Evolutionary conservation across 768 basidiomycete genomes (phyloP), one percentile per base, ranked within the genome.

Genomic region (Tylopilus vinaceipallidus): DNA sequence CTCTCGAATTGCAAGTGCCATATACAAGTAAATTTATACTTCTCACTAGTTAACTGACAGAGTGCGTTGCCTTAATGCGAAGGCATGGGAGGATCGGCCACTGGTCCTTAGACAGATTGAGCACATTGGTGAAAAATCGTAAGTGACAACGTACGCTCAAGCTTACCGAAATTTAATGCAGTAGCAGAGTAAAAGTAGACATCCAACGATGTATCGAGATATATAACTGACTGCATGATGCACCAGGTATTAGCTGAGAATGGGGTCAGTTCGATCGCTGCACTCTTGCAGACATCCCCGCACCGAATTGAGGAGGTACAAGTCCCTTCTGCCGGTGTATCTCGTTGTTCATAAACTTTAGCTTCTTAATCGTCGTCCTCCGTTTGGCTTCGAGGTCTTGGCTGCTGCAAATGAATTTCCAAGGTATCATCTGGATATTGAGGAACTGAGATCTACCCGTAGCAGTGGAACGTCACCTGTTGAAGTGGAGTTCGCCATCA

Each of bases 121-220:
- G 29, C 81, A 84, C n/a, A 84, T 98, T 35, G 95, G 95, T 27
- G 91, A 93, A 62, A 92, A 91, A 79, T 91, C 89, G 90, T 91
- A 49, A 64, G 86, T 68, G 13, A 14, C 35, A 13, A 14, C 9
- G 29, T 22, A 29, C 20, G 20, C 26, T 16, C 30, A 30, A 33
- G n/a, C 14, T 13, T 11, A 9, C 41, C 23, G 14, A 33, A 35
- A 14, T 23, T 33, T 54, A n/a, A 61, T 10, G 0, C n/a, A 23
- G 17, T 16, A 26, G 30, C 38, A 69, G 67, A 45, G 58, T 63
- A 32, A 62, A 62, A 54, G 64, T 61, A 58, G 27, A 41, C 6
- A 17, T 23, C 41, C n/a, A 42, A n/a, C 34, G 38, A 12, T 11
- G 6, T 39, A 16, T 29, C 38, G 27, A 37, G 44, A n/a, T n/a